These are phyloP conservation scores for Botrytis deweyae DNA, from an alignment of 2,329 filamentous ascomycete genomes.

Conservation along the genomic window DNA sequence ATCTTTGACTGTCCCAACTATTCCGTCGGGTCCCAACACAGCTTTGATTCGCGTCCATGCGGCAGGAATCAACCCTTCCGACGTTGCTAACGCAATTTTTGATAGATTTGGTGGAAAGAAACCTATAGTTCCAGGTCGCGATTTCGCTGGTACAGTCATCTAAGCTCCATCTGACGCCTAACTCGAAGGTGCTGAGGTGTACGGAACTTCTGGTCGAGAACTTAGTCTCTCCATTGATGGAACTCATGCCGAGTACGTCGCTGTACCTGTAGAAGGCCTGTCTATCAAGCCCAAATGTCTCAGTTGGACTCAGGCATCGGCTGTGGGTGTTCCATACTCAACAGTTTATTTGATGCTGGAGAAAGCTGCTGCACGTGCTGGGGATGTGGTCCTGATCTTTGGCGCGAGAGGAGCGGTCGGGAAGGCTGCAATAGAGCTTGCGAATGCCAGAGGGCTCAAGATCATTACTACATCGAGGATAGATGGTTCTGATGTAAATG, in stretches of 20 bases:
- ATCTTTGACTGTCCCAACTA: background rate
- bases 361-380: background rate
- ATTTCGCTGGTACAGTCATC: background rate
- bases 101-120: background rate
- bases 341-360: conserved; percentile 1
- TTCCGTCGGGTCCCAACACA: background rate
- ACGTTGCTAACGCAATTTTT: background rate
- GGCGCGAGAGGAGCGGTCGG: background rate
- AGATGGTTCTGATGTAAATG: conserved; percentile 4
- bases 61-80: background rate
- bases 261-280: background rate
- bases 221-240: background rate
- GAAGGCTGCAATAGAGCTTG: background rate
- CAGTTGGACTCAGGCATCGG: background rate
- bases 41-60: background rate
- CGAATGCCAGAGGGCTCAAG: background rate
- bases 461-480: background rate
- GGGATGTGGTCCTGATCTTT: background rate
- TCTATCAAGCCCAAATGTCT: background rate
- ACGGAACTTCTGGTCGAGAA: conserved; percentile 1
- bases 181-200: background rate
- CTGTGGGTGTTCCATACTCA: background rate
- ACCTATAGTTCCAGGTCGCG: background rate
- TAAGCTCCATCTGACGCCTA: background rate
- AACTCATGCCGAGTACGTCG: background rate